Evolutionary conservation across 2,329 filamentous ascomycete genomes (phyloP).

Genomic region (Aulographum hederae): DNA sequence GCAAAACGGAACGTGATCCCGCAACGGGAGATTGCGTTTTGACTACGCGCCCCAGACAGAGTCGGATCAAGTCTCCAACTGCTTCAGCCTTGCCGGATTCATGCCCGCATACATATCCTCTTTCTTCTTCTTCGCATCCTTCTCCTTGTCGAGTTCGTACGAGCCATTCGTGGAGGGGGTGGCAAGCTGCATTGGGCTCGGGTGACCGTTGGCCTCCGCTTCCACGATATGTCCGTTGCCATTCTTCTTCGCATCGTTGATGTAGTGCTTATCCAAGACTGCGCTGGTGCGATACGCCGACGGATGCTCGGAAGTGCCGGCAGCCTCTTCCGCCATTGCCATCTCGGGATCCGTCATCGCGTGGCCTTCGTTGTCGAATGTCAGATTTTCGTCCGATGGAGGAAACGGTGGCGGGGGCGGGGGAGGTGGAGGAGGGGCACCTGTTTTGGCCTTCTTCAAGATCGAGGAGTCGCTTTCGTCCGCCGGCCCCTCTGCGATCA

Average conservation of each 20-base stretch:
- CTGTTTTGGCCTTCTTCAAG: constrained; percentile 15
- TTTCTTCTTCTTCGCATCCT: too few species aligned
- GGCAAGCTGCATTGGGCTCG: constrained; percentile 24
- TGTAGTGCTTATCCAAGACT: too few species aligned
- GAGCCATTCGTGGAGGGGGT: constrained; percentile 4
- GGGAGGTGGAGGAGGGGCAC: constrained; percentile 11
- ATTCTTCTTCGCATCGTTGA: constrained; percentile 2
- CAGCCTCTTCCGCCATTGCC: constrained; percentile 9
- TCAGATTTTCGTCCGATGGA: too few species aligned
- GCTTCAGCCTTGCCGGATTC: too few species aligned
- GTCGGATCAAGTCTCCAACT: too few species aligned
- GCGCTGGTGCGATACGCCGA: too few species aligned
- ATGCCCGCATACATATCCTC: too few species aligned
- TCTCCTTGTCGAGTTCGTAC: neutral
- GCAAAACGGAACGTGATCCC: too few species aligned
- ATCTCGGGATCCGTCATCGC: constrained; percentile 7
- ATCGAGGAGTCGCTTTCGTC: constrained; percentile 1
- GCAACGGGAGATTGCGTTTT: too few species aligned
- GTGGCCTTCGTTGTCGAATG: too few species aligned
- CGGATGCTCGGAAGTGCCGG: constrained; percentile 5
- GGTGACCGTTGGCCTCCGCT: constrained; percentile 6
- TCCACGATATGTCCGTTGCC: neutral
- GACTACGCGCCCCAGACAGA: too few species aligned
- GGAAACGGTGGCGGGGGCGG: constrained; percentile 23
- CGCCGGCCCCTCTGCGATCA: too few species aligned